Percentiles rank a stretch among this genome's conserved stretches.
Evolutionary conservation across 2,329 filamentous ascomycete genomes (phyloP).

Genomic region (Aspergillus pseudotamarii): DNA sequence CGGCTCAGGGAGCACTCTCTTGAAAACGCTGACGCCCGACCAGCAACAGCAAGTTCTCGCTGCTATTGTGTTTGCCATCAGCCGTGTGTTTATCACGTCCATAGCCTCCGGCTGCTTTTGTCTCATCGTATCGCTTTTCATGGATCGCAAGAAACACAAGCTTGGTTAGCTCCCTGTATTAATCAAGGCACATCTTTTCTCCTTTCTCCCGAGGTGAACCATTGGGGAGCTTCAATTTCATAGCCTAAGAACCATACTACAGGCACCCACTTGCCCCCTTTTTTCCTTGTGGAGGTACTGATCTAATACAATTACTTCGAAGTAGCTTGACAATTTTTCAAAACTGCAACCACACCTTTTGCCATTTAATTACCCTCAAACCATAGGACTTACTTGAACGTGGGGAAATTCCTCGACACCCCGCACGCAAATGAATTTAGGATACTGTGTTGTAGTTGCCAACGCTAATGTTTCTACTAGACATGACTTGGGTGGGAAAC

Average conservation of each 20-base stretch:
- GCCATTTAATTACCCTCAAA: too few species aligned
- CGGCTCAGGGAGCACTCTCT: not conserved
- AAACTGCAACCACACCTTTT: too few species aligned
- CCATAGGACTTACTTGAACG: too few species aligned
- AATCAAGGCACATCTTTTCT: not conserved
- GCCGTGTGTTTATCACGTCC: not conserved
- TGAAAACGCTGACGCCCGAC: not conserved
- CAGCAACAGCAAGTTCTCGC: not conserved
- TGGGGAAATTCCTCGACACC: too few species aligned
- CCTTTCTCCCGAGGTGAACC: not conserved
- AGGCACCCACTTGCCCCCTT: not conserved
- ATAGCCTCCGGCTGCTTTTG: slow-evolving; percentile 1
- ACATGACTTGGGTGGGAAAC: not conserved
- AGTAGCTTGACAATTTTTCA: too few species aligned
- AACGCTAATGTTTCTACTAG: too few species aligned
- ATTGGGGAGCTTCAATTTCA: too few species aligned
- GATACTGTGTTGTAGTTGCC: too few species aligned
- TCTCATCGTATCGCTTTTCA: slow-evolving; percentile 1
- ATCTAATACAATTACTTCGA: too few species aligned
- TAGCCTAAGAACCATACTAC: not conserved
- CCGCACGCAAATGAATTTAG: too few species aligned
- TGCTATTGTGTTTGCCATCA: not conserved
- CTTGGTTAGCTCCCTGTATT: not conserved
- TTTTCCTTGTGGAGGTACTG: not conserved
- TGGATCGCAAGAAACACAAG: not conserved